Base-by-base conservation (phyloP, 2,329 filamentous ascomycete genomes). In the Furcasterigmium sp. region DNA sequence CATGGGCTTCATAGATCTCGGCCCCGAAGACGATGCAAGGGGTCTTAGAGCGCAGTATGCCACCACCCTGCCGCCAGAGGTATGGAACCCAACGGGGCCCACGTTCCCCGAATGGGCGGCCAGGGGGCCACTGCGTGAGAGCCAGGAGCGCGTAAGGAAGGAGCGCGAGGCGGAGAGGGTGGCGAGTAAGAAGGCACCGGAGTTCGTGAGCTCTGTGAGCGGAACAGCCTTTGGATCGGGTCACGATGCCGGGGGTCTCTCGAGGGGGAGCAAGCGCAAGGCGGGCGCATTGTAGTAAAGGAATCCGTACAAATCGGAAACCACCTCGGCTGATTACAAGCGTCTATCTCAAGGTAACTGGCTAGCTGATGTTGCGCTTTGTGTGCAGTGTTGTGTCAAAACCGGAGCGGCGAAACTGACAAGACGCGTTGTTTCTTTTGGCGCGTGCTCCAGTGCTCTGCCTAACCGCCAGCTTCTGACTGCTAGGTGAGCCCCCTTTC, bases 1-100 rank as follows among this genome's bases (percentile, higher is more conserved):
- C 43, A 73, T 89, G 67, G 73, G 70, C 19, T 91, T 88, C 64
- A 82, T 83, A 8, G 68, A 62, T 18, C 53, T 72, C 37, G 58
- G 59, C 35, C 11, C 18, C 28, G 18, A 37, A 3, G 19, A 20
- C 13, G 35, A 15, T 14, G n/a, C 60, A 46, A 2, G 39, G 17
- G 9, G 58, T 53, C 59, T 49, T 4, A 65, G 70, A 39, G 75
- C 72, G 19, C 82, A 87, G 62, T 90, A 91, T 60, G 70, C 69
- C 25, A 87, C 82, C 7, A 82, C 82, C 2, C 56, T 85, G 37
- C 56, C 72, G 2, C 54, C 60, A 2, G 72, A 76, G 3, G 51
- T 82, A 6, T 85, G 80, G 78, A 68, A 84, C 50, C 77, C 80
- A 1, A 43, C 34, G 8, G 41, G 41, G 19, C 57, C 56, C 3